Conservation (phyloP, 1,139 yeast genomes). For the Candida anutae region DNA sequence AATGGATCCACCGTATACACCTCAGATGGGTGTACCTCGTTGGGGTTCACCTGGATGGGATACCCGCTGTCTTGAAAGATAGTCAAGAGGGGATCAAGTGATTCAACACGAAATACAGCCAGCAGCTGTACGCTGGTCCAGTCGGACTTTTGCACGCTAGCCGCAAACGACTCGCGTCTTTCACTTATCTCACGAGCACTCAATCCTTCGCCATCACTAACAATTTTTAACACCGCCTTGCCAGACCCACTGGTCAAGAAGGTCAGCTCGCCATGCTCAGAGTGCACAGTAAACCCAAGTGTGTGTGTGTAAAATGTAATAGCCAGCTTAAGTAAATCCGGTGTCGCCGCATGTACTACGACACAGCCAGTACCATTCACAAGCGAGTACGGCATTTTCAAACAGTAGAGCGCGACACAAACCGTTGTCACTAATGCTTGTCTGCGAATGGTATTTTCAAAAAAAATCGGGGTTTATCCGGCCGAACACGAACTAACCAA, state of each 20-base stretch:
- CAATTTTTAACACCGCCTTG: constrained; percentile 22
- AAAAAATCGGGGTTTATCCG: no score
- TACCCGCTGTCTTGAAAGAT: constrained; percentile 18
- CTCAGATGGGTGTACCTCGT: constrained; percentile 59
- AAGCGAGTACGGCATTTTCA: constrained; percentile 22
- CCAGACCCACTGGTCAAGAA: constrained; percentile 26
- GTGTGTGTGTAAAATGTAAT: constrained; percentile 39
- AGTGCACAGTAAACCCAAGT: constrained; percentile 32
- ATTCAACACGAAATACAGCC: constrained; percentile 28
- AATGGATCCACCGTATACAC: constrained; percentile 61
- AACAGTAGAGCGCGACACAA: no score
- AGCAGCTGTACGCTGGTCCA: constrained; percentile 44
- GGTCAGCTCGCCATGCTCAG: constrained; percentile 15
- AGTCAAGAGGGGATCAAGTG: constrained; percentile 27
- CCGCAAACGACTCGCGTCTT: constrained; percentile 16
- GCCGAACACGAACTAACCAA: no score
- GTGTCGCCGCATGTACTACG: constrained; percentile 35
- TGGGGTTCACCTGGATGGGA: constrained; percentile 43
- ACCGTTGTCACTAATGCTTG: no score
- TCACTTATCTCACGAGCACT: constrained; percentile 19
- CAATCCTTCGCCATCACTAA: constrained; percentile 16
- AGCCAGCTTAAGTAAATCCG: constrained; percentile 26
- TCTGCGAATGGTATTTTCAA: no score
- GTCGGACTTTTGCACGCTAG: constrained; percentile 29
- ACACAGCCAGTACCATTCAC: constrained; percentile 47